phyloP scores from a whole-genome alignment of 495 filamentous ascomycete genomes.

The Penicillium nucicola region DNA sequence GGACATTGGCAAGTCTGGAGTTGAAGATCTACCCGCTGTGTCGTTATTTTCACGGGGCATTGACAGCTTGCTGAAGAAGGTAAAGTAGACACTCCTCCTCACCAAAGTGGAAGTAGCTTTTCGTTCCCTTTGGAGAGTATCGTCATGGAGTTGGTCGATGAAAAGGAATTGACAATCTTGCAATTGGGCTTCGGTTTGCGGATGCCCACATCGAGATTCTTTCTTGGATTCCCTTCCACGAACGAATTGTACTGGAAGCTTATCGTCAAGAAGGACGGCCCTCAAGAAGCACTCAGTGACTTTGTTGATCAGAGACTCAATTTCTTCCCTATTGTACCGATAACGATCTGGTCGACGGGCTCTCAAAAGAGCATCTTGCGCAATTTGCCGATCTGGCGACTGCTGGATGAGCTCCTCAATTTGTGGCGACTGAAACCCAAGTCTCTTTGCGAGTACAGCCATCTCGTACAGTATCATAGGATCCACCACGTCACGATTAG shows the following conservation, averaged over 20 bases:
- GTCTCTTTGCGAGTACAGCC: constrained; percentile 23
- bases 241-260: background rate
- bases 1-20: constrained; percentile 1
- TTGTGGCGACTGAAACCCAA: constrained; percentile 28
- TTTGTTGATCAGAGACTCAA: constrained; percentile 20
- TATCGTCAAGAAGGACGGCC: constrained; percentile 9
- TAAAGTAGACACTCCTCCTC: constrained; percentile 9
- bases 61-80: constrained; percentile 4
- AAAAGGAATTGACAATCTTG: constrained; percentile 12
- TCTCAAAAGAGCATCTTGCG: constrained; percentile 24
- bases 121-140: background rate
- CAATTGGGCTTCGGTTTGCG: constrained; percentile 5
- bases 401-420: constrained; percentile 23
- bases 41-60: background rate
- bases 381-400: constrained; percentile 34
- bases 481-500: constrained; percentile 8
- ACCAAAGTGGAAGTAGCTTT: constrained; percentile 5
- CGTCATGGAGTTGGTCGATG: constrained; percentile 10
- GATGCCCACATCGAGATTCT: constrained; percentile 6
- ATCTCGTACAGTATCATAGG: constrained; percentile 27
- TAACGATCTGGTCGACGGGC: constrained; percentile 29
- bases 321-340: constrained; percentile 18
- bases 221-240: constrained; percentile 9
- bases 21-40: background rate
- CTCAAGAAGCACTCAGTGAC: constrained; percentile 20